phyloP scores from a whole-genome alignment of 2,329 filamentous ascomycete genomes.

The Sporothrix protearum region DNA sequence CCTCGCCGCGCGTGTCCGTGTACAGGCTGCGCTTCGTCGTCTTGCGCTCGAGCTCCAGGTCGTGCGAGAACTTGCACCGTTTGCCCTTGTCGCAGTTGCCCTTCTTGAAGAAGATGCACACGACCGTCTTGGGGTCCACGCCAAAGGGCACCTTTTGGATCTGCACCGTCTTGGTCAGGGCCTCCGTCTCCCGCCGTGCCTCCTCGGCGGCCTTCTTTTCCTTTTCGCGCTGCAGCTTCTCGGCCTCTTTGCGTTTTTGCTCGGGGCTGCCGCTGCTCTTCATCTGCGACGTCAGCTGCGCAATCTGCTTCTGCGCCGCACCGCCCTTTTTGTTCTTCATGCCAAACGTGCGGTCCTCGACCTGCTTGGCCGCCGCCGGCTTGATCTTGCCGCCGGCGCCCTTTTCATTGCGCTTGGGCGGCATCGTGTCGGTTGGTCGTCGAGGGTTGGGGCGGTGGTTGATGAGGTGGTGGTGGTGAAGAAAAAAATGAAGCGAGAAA shows the following conservation, averaged over 20 bases:
- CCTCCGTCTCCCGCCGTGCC: conserved; percentile 73
- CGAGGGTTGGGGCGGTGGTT: not conserved
- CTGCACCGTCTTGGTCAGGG: conserved; percentile 89
- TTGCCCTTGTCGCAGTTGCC: conserved; percentile 94
- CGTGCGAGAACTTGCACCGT: conserved; percentile 98
- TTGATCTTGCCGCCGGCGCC: conserved; percentile 53
- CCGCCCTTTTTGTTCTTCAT: conserved; percentile 99
- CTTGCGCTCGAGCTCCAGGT: conserved; percentile 84
- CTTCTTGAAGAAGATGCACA: conserved; percentile 97
- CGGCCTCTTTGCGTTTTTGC: conserved; percentile 73
- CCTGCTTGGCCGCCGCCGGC: conserved; percentile 55
- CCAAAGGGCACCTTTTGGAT: conserved; percentile 98
- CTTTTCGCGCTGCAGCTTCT: conserved; percentile 66
- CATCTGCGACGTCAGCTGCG: conserved; percentile 71
- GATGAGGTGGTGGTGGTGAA: not conserved
- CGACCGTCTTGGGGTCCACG: conserved; percentile 93
- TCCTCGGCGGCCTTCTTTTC: conserved; percentile 90
- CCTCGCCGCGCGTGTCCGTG: conserved; percentile 71
- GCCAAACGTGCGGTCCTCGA: conserved; percentile 96
- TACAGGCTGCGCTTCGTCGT: conserved; percentile 90
- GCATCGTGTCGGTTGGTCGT: conserved; percentile 54
- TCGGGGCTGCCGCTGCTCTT: conserved; percentile 76
- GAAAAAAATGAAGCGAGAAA: too few species aligned
- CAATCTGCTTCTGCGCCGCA: conserved; percentile 84
- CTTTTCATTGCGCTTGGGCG: conserved; percentile 64